These are phyloP conservation scores for Vitis cinerea DNA, from an alignment of 164 flowering plant genomes.

Conservation along the genomic window DNA sequence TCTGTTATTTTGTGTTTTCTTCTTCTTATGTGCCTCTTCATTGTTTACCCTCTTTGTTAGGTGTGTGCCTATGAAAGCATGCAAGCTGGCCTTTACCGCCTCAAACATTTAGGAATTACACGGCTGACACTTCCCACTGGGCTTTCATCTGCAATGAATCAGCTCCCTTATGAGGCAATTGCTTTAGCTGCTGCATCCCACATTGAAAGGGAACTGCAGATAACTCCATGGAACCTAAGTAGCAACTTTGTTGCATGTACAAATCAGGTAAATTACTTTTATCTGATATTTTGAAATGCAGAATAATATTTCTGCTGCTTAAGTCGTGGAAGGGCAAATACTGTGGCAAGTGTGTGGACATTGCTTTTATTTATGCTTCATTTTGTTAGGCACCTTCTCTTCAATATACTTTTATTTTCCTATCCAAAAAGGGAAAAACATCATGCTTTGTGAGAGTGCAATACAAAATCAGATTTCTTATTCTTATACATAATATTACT, in stretches of 20 bases:
- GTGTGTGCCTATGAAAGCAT: conserved; percentile 94
- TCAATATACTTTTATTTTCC: no score
- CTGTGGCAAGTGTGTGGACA: not conserved
- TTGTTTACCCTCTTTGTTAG: conserved; percentile 31
- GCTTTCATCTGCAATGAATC: conserved; percentile 89
- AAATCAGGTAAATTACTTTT: conserved; percentile 55
- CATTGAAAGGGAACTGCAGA: conserved; percentile 93
- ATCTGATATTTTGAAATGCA: not conserved
- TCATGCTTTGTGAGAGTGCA: no score
- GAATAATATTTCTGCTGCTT: not conserved
- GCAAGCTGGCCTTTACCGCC: conserved; percentile 85
- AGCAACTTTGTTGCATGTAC: conserved; percentile 92
- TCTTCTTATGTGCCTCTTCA: not conserved
- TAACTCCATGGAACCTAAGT: conserved; percentile 95
- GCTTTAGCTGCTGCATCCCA: conserved; percentile 97
- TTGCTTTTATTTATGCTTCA: no score
- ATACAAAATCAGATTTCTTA: no score
- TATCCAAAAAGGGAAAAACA: no score
- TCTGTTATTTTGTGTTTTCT: not conserved
- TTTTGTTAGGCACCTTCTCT: no score
- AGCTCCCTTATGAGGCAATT: conserved; percentile 95
- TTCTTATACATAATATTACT: no score
- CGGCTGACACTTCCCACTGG: conserved; percentile 64
- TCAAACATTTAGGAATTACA: conserved; percentile 86
- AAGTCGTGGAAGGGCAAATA: not conserved